Conservation (phyloP, 2,329 filamentous ascomycete genomes). For the Penicillium sp. region DNA sequence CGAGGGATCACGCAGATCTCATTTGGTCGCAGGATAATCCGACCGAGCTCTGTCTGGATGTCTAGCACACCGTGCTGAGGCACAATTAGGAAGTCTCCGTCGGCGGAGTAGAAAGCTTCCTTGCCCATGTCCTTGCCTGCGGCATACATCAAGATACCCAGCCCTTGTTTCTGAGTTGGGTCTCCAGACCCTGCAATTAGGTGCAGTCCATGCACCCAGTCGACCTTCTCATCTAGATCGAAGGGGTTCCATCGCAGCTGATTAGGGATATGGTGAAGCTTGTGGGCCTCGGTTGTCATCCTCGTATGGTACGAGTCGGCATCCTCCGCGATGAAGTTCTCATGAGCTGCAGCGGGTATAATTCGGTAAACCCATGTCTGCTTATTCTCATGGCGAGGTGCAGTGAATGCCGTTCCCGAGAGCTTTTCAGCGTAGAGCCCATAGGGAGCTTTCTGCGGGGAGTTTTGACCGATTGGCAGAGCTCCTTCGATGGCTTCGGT, state of each 20-base stretch:
- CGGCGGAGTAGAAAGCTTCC: slow-evolving; percentile 78
- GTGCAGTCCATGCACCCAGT: slow-evolving; percentile 67
- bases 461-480: slow-evolving; percentile 73
- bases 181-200: slow-evolving; percentile 77
- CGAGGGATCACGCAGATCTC: slow-evolving; percentile 76
- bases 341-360: slow-evolving; percentile 61
- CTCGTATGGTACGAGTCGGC: slow-evolving; percentile 45
- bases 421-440: slow-evolving; percentile 82
- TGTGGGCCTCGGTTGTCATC: slow-evolving; percentile 42
- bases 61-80: slow-evolving; percentile 71
- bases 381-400: slow-evolving; percentile 65
- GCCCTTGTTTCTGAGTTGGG: slow-evolving; percentile 70
- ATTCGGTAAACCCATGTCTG: slow-evolving; percentile 73
- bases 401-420: slow-evolving; percentile 69
- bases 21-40: slow-evolving; percentile 70
- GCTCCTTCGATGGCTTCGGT: slow-evolving; percentile 73
- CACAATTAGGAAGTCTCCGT: slow-evolving; percentile 75
- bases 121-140: slow-evolving; percentile 76
- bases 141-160: slow-evolving; percentile 78
- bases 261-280: slow-evolving; percentile 73
- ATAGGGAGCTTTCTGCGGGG: slow-evolving; percentile 73
- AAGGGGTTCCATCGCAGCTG: slow-evolving; percentile 79
- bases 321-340: slow-evolving; percentile 46
- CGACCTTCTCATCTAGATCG: slow-evolving; percentile 65
- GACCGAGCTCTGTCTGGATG: slow-evolving; percentile 74